Base-by-base conservation (phyloP, 495 filamentous ascomycete genomes). In the Neurospora sp. region DNA sequence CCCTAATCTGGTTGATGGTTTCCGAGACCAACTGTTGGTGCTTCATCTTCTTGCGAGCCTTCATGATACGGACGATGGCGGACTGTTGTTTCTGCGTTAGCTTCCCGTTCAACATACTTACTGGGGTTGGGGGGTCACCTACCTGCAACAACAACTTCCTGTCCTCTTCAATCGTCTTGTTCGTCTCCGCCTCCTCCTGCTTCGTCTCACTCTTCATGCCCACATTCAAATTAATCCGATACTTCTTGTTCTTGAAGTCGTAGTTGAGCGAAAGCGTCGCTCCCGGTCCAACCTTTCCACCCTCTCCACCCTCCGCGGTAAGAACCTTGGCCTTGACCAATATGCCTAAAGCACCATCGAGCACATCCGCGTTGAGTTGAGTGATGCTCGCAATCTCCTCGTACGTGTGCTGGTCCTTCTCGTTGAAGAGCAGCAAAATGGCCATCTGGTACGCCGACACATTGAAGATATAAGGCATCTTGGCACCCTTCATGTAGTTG, bases 111-210 rank as follows among this genome's bases (percentile, higher is more conserved):
- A 8, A 39, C 38, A 39, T 39, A 39, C 2, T 39, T 39, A 39
- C 38, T 39, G 38, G 69, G 44, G 8, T 16, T 8, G 42, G 88
- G 59, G 94, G 90, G 77, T 93, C 74, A 88, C 91, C 82, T 85
- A 97, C 96, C 90, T 99, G 96, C 83, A 98, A 92, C 39, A 99
- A 85, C 71, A 98, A 85, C 84, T 97, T 98, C 20, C 96, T 88
- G 79, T 99, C 96, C 82, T 98, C 96, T 83, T 99, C 96, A 74
- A 99, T 97, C 16, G 94, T 99, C 87, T 99, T 99, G 83, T 98
- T 97, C 10, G 96, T 99, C 80, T 98, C 96, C 42, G 93, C 94
- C 70, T 92, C 90, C 80, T 99, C 96, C 73, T 94, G 92, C 86
- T 97, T 98, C 77, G 92, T 90, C 83, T 98, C 96, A 14, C 92